Conservation (phyloP, 1,139 yeast species). For the Taphrina populina region DNA sequence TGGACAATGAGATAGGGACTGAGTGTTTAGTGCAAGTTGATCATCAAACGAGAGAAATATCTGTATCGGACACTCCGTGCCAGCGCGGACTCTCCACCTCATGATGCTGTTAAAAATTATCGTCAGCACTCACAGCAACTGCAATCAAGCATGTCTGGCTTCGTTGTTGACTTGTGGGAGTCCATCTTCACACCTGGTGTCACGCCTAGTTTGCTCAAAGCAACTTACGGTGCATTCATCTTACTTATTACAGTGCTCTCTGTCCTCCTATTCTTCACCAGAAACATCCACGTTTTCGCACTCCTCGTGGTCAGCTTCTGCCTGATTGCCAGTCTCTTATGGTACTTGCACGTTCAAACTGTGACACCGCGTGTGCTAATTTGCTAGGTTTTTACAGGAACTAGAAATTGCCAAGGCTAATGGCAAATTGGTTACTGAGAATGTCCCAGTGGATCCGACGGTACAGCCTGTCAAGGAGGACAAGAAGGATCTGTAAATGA, state of each 20-base stretch:
- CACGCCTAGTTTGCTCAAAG: constrained; percentile 77
- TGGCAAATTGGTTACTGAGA: neutral
- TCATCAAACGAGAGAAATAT: no score
- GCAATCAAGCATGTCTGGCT: constrained; percentile 44
- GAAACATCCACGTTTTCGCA: constrained; percentile 66
- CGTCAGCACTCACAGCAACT: neutral
- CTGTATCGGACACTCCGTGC: no score
- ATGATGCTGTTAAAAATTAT: neutral
- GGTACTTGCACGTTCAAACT: neutral
- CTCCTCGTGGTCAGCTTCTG: constrained; percentile 70
- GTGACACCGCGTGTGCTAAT: neutral
- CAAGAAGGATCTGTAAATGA: neutral
- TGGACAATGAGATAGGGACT: no score
- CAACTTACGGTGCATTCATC: constrained; percentile 71
- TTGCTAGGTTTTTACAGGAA: constrained; percentile 15
- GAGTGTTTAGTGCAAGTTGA: neutral
- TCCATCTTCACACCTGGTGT: constrained; percentile 94
- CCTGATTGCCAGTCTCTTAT: constrained; percentile 23
- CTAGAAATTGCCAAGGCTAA: constrained; percentile 23
- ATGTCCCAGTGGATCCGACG: neutral
- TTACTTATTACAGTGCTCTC: constrained; percentile 56
- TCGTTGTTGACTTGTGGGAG: constrained; percentile 73
- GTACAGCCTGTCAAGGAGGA: neutral
- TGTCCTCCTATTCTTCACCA: constrained; percentile 60
- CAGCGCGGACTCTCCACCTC: neutral